phyloP scores from a whole-genome alignment of 2,329 filamentous ascomycete species.

The Diaporthe capsici region DNA sequence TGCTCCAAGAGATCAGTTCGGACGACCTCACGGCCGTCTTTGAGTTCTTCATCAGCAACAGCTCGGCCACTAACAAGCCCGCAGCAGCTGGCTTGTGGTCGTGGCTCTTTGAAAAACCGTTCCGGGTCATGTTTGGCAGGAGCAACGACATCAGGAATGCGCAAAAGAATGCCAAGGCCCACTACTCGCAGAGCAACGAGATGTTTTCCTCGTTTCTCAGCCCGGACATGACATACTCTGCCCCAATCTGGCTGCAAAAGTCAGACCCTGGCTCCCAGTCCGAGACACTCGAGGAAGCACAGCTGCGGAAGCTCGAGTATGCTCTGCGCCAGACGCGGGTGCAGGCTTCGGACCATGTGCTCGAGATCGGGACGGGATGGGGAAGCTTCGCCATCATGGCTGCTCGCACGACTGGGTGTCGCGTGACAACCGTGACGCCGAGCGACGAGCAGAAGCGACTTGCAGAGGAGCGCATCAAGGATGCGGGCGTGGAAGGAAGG shows the following conservation, averaged over 20 bases:
- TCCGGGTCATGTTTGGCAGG: not conserved
- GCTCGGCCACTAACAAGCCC: constrained; percentile 11
- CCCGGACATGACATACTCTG: constrained; percentile 42
- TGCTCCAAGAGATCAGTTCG: constrained; percentile 39
- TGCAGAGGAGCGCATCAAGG: constrained; percentile 34
- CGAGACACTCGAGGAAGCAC: constrained; percentile 41
- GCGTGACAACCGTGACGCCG: constrained; percentile 39
- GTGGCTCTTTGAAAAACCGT: not conserved
- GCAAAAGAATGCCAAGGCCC: constrained; percentile 28
- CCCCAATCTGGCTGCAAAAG: constrained; percentile 39
- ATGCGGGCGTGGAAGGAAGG: constrained; percentile 24
- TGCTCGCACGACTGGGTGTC: constrained; percentile 35
- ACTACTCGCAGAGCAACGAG: constrained; percentile 41
- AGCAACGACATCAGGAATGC: constrained; percentile 34
- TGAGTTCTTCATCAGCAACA: constrained; percentile 41
- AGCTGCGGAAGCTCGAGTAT: constrained; percentile 39
- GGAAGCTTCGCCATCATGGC: constrained; percentile 42
- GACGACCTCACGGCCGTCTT: constrained; percentile 36
- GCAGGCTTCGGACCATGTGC: constrained; percentile 35
- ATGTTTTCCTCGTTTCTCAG: constrained; percentile 40
- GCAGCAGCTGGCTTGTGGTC: constrained; percentile 15
- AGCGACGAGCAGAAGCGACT: constrained; percentile 40
- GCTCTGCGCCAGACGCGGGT: constrained; percentile 35
- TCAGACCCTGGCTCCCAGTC: constrained; percentile 20
- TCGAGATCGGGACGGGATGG: constrained; percentile 42